phyloP scores from a whole-genome alignment of 2,329 filamentous ascomycete species.

The Dactylellina leptospora region DNA sequence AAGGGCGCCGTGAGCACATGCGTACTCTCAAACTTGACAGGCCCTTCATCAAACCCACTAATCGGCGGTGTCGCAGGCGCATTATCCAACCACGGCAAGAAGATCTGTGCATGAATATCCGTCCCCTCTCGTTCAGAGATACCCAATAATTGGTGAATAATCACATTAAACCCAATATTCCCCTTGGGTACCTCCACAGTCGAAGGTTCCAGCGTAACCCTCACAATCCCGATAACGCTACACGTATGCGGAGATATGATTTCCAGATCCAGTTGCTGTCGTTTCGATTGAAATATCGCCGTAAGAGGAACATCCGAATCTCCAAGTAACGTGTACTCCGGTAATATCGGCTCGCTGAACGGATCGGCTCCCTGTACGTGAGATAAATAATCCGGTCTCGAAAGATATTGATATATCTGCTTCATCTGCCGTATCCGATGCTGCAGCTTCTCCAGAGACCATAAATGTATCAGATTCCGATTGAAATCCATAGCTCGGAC shows the following conservation, averaged over 20 bases:
- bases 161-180: conserved; percentile 96
- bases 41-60: conserved; percentile 88
- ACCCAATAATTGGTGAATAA: conserved; percentile 94
- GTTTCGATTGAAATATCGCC: conserved; percentile 91
- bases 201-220: conserved; percentile 89
- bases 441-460: conserved; percentile 92
- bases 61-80: conserved; percentile 97
- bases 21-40: conserved; percentile 93
- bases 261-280: conserved; percentile 92
- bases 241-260: conserved; percentile 91
- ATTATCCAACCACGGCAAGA: conserved; percentile 87
- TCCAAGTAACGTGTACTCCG: conserved; percentile 88
- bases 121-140: conserved; percentile 96
- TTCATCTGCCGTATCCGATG: conserved; percentile 90
- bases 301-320: conserved; percentile 91
- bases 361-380: conserved; percentile 93
- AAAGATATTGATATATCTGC: conserved; percentile 95
- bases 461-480: conserved; percentile 83
- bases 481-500: conserved; percentile 91
- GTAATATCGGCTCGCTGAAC: conserved; percentile 89
- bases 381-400: conserved; percentile 91
- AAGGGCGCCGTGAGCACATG: conserved; percentile 96
- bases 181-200: conserved; percentile 90
- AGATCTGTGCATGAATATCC: conserved; percentile 95
- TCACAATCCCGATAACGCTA: conserved; percentile 87